Percentiles rank a stretch among this genome's conserved stretches.
These are phyloP conservation scores for Lactarius quietus DNA, from an alignment of 768 basidiomycete species.

Conservation along the genomic window DNA sequence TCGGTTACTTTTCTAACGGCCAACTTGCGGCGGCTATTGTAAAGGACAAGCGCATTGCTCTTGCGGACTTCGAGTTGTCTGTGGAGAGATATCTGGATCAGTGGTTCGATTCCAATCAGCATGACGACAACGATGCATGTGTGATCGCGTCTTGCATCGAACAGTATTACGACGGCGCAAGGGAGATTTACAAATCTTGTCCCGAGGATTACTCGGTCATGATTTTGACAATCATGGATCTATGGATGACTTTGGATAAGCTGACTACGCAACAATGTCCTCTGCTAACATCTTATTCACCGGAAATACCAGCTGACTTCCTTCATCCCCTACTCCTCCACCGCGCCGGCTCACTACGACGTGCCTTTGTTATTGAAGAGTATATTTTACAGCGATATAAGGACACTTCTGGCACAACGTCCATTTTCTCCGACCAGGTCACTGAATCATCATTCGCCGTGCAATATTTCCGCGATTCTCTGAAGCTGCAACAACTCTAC, in stretches of 20 bases:
- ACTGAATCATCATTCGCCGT: not conserved
- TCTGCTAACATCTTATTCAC: not conserved
- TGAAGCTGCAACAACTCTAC: not conserved
- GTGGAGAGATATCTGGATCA: not conserved
- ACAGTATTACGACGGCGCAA: not conserved
- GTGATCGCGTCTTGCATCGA: not conserved
- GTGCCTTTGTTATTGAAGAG: not conserved
- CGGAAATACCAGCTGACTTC: not conserved
- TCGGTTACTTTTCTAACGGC: not conserved
- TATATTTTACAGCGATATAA: not conserved
- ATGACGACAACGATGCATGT: not conserved
- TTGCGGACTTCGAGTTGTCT: not conserved
- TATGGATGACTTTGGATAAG: not conserved
- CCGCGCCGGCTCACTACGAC: not conserved
- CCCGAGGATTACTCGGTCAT: not conserved
- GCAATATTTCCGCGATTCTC: not conserved
- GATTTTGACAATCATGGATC: not conserved
- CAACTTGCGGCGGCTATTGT: not conserved
- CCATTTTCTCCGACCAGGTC: constrained; percentile 3
- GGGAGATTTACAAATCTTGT: not conserved
- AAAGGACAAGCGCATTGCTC: not conserved
- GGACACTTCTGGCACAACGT: not conserved
- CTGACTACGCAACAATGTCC: not conserved
- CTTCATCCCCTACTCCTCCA: not conserved
- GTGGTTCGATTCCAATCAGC: not conserved